A percentile compares a stretch with the other conserved stretches of the same genome.
phyloP scores from a whole-genome alignment of 495 filamentous ascomycete genomes.

The Penicillium roqueforti region DNA sequence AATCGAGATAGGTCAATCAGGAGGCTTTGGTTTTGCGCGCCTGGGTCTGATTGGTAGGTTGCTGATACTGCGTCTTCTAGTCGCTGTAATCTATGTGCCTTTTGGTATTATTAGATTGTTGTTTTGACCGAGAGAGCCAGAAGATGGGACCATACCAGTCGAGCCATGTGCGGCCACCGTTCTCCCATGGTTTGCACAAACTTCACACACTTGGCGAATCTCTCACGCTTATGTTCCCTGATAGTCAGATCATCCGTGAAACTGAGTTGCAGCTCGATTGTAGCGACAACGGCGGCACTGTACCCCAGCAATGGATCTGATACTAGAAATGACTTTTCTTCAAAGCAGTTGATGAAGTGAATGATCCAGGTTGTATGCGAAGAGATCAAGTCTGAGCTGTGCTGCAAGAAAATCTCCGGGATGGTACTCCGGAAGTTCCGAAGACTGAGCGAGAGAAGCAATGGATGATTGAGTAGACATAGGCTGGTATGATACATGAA shows the following conservation, averaged over 20 bases:
- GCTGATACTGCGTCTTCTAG: slow-evolving; percentile 45
- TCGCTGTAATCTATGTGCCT: slow-evolving; percentile 42
- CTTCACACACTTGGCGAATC: slow-evolving; percentile 44
- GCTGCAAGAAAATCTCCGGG: slow-evolving; percentile 48
- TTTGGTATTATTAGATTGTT: not conserved
- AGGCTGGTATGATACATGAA: slow-evolving; percentile 49
- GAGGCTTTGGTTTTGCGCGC: slow-evolving; percentile 40
- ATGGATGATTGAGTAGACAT: slow-evolving; percentile 46
- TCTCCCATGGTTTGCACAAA: slow-evolving; percentile 41
- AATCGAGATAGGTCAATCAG: slow-evolving; percentile 47
- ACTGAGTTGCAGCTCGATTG: slow-evolving; percentile 48
- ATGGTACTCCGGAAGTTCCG: slow-evolving; percentile 45
- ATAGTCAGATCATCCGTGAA: slow-evolving; percentile 38
- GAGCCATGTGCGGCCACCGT: slow-evolving; percentile 47
- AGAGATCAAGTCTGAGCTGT: slow-evolving; percentile 45
- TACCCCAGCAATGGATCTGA: slow-evolving; percentile 48
- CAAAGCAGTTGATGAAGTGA: slow-evolving; percentile 46
- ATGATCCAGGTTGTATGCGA: slow-evolving; percentile 48
- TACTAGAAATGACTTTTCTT: slow-evolving; percentile 39
- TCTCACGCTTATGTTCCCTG: slow-evolving; percentile 39
- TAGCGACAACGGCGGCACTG: slow-evolving; percentile 46
- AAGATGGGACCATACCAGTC: slow-evolving; percentile 31
- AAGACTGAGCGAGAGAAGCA: slow-evolving; percentile 43
- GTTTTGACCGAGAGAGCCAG: not conserved
- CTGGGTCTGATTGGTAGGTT: slow-evolving; percentile 39